Evolutionary conservation across 139 green algal species (phyloP).

Genomic region (Dunaliella sp.): DNA sequence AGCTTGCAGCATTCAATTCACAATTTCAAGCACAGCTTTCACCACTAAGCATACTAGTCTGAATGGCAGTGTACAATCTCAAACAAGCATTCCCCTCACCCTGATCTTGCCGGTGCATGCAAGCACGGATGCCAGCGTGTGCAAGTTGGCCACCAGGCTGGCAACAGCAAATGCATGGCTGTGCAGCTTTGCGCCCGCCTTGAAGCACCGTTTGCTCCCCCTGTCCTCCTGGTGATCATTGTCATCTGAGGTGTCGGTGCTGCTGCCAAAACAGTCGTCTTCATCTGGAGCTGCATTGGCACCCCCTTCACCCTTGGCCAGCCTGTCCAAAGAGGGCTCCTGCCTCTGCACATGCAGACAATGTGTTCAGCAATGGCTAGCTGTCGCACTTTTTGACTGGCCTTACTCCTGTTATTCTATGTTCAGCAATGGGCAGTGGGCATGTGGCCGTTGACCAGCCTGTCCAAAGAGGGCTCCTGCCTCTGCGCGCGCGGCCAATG

Average conservation of each 20-base stretch:
- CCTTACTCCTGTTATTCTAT: too few relatives aligned
- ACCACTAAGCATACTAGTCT: too few relatives aligned
- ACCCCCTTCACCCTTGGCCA: background rate
- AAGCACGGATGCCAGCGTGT: background rate
- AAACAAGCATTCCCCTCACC: background rate
- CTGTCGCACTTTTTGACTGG: too few relatives aligned
- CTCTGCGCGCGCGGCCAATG: too few relatives aligned
- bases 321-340: background rate
- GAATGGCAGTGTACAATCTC: background rate
- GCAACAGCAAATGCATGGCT: background rate
- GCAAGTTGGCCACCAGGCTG: slow-evolving; percentile 4
- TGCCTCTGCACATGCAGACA: background rate
- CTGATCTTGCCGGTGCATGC: slow-evolving; percentile 5
- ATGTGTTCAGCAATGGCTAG: too few relatives aligned
- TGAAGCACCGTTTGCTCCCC: background rate
- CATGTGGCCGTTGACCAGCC: background rate
- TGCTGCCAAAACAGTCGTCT: background rate
- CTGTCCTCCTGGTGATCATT: background rate
- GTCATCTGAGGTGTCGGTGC: background rate
- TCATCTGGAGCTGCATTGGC: background rate
- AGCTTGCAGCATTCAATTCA: too few relatives aligned
- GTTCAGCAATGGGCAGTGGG: too few relatives aligned
- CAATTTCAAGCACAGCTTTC: too few relatives aligned
- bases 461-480: background rate
- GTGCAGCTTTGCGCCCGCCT: background rate